Evolutionary conservation across 306 rosid genomes (phyloP).

Genomic region (Dalbergia cochinchinensis): DNA sequence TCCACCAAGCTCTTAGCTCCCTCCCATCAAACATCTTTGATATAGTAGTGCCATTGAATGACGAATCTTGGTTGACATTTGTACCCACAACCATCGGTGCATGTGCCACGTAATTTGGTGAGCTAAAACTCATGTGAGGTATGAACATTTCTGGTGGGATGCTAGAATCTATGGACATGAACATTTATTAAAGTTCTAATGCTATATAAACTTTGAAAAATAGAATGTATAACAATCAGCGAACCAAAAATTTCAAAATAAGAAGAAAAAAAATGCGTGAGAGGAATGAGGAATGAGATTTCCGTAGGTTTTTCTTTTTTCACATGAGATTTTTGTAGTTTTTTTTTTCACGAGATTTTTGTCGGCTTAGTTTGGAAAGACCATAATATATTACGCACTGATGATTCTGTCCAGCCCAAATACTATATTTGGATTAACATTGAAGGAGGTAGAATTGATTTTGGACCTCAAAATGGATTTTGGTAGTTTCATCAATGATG

Average conservation of each 20-base stretch:
- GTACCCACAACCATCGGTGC: neutral
- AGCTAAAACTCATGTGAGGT: neutral
- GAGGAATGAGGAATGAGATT: neutral
- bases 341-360: neutral
- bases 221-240: slow-evolving; percentile 2
- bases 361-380: neutral
- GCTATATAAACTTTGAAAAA: neutral
- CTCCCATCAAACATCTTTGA: neutral
- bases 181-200: neutral
- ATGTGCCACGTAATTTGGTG: neutral
- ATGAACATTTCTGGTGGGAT: neutral
- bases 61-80: neutral
- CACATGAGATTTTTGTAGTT: neutral
- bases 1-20: neutral
- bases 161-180: neutral
- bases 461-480: too few relatives aligned
- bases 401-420: neutral
- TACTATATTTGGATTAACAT: too few relatives aligned
- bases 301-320: too few relatives aligned
- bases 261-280: neutral
- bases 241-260: slow-evolving; percentile 1
- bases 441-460: too few relatives aligned
- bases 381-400: neutral
- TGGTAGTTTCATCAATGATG: too few relatives aligned
- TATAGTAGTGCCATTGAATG: too few relatives aligned